Percentiles rank a stretch among this genome's conserved stretches.
Conservation (phyloP, 257 asterid species). For the Petunia axillaris region DNA sequence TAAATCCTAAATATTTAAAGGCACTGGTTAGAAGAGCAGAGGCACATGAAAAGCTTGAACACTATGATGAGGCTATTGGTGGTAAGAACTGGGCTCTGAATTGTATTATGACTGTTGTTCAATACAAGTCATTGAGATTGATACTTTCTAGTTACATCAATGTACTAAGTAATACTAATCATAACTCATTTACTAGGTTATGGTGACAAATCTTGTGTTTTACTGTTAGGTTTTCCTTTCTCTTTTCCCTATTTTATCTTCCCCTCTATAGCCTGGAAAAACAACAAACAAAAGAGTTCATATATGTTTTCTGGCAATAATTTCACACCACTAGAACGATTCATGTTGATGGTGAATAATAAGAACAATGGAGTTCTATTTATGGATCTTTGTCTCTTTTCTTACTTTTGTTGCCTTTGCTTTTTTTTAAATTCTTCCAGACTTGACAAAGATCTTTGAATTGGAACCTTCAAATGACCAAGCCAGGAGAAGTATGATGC, state of each 20-base stretch:
- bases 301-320: neutral
- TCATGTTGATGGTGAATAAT: neutral
- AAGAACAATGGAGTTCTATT: neutral
- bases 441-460: constrained; percentile 79
- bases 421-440: constrained; percentile 44
- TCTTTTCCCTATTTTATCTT: neutral
- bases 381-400: constrained; percentile 18
- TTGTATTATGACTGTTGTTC: neutral
- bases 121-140: neutral
- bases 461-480: constrained; percentile 77
- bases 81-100: constrained; percentile 47
- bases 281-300: neutral
- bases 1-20: constrained; percentile 75
- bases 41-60: constrained; percentile 87
- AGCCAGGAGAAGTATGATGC: constrained; percentile 74
- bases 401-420: neutral
- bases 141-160: neutral
- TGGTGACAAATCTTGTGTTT: neutral
- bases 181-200: neutral
- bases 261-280: neutral
- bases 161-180: neutral
- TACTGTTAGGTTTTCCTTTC: neutral
- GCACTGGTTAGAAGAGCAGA: constrained; percentile 89
- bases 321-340: neutral
- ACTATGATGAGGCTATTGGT: constrained; percentile 79